A percentile compares a stretch with the other conserved stretches of the same genome.
Evolutionary conservation across 495 filamentous ascomycete genomes (phyloP).

Genomic region (Penicillium bovifimosum): DNA sequence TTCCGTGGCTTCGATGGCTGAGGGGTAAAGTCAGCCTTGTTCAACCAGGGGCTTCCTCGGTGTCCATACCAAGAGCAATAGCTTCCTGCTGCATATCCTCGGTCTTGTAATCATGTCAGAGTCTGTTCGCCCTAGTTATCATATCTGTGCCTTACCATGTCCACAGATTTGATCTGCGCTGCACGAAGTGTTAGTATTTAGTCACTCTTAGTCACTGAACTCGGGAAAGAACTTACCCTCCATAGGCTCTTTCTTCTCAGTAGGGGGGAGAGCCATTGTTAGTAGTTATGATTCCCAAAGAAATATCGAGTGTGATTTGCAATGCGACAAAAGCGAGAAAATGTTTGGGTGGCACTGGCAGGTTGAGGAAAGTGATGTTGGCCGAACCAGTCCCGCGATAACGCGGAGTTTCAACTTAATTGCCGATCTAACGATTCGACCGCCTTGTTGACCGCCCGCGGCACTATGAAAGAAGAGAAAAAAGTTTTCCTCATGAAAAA

Average conservation of each 20-base stretch:
- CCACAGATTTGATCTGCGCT: slow-evolving; percentile 95
- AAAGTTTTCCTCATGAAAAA: slow-evolving; percentile 18
- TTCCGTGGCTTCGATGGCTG: slow-evolving; percentile 89
- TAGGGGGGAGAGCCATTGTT: slow-evolving; percentile 37
- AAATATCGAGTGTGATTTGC: background rate
- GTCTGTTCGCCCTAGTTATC: background rate
- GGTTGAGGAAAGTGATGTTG: background rate
- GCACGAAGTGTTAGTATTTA: slow-evolving; percentile 25
- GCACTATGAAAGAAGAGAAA: slow-evolving; percentile 33
- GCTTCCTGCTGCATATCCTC: slow-evolving; percentile 96
- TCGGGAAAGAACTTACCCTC: slow-evolving; percentile 49
- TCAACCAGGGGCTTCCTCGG: background rate
- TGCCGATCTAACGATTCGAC: slow-evolving; percentile 13
- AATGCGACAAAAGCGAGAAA: background rate
- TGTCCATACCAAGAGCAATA: slow-evolving; percentile 78
- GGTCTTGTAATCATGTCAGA: slow-evolving; percentile 48
- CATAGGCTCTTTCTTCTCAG: slow-evolving; percentile 62
- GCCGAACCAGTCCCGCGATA: slow-evolving; percentile 9
- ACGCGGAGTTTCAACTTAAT: slow-evolving; percentile 9
- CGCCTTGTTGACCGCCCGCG: slow-evolving; percentile 31
- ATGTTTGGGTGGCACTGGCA: background rate
- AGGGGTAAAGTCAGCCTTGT: slow-evolving; percentile 17
- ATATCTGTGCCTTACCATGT: slow-evolving; percentile 67
- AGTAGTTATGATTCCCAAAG: background rate
- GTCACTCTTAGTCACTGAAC: background rate